Conservation (phyloP, 2,329 filamentous ascomycete genomes). For the Chrysosporium keratinophilum region DNA sequence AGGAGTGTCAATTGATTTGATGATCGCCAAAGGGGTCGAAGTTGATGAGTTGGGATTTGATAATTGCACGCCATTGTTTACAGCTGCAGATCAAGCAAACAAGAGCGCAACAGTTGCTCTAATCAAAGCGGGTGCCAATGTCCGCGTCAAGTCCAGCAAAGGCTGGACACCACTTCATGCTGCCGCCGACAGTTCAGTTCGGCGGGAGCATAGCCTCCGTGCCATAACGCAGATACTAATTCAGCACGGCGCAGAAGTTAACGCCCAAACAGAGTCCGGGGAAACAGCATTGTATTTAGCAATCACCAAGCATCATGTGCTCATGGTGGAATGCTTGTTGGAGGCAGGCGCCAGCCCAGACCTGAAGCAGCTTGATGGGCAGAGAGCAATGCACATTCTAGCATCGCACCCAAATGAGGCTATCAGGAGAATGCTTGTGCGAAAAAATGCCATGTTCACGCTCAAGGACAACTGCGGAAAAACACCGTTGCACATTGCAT, state of each 20-base stretch:
- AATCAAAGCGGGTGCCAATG: background rate
- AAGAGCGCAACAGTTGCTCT: background rate
- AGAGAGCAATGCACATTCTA: background rate
- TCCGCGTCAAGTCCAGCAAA: background rate
- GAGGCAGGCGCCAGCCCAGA: background rate
- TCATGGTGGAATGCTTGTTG: background rate
- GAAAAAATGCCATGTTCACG: background rate
- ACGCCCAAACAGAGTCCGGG: background rate
- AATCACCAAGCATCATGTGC: background rate
- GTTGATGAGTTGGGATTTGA: background rate
- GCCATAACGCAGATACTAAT: background rate
- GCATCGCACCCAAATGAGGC: background rate
- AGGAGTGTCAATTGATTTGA: background rate
- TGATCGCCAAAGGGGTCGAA: background rate
- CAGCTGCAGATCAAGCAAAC: background rate
- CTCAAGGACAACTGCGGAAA: background rate
- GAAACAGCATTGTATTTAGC: slow-evolving; percentile 1
- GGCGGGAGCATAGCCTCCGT: background rate
- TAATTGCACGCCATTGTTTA: background rate
- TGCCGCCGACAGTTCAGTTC: background rate
- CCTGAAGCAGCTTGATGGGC: background rate
- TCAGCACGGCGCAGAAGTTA: background rate
- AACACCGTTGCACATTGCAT: slow-evolving; percentile 2
- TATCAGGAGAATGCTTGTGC: background rate
- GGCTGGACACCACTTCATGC: slow-evolving; percentile 1